Evolutionary conservation across 306 rosid species (phyloP), one percentile per base, ranked within the genome.

Genomic region (Erythrophleum fordii): DNA sequence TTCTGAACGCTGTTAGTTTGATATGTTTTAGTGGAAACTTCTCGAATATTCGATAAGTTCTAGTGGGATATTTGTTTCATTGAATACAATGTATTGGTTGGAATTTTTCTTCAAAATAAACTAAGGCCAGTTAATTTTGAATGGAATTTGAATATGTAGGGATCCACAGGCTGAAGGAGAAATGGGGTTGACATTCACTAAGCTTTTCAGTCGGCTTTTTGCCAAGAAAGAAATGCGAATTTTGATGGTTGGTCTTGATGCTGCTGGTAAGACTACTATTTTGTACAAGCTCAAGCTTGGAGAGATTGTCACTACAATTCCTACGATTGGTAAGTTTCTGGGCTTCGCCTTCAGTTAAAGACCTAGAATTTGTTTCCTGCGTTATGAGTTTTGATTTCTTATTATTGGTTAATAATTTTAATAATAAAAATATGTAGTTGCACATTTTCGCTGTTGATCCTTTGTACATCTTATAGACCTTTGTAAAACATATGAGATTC

Each of bases 261-360:
- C 99, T 6, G 99, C 99, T 82, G 99, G 99, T 93, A 96, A 96
- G 93, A 96, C 99, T 56, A 96, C 99, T 72, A 96, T 96, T 71
- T 94, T 96, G 69, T 96, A 96, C 89, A 96, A 96, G 95, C 99
- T 96, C 92, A 96, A 96, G 95, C 99, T 96, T 69, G 99, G 99
- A 37, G 99, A 96, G 91, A 96, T 96, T 75, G 99, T 96, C 86
- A 96, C 99, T 1, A 96, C 99, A 14, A 96, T 96, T 75, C 99
- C 99, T 62, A 96, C 99, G 23, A 96, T 96, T 14, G 99, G 99
- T 96, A 85, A 92, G 91, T 85, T 85, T 60, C 77, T 80, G 1
- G 20, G 20, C 74, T 66, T 26, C 37, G 5, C 82, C 53, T 82
- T 76, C 46, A 18, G 7, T 28, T 37, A 46, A 60, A 69, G 56